These are phyloP conservation scores for Osmanthus fragrans DNA, from an alignment of 257 asterid species.

Conservation along the genomic window DNA sequence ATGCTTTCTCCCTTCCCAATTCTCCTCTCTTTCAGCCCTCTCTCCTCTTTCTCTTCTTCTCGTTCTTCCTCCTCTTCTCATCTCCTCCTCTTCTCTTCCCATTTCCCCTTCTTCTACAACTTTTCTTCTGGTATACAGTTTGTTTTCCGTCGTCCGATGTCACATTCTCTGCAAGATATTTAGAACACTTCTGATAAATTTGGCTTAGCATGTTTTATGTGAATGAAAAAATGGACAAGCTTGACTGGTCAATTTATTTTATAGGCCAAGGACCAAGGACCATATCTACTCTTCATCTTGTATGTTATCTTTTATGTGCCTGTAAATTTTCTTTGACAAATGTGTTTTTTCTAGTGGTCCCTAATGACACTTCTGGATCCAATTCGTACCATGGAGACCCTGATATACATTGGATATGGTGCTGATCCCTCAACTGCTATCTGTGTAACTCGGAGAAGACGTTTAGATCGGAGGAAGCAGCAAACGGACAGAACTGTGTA, in stretches of 20 bases:
- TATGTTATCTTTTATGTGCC: slow-evolving; percentile 11
- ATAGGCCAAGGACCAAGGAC: slow-evolving; percentile 10
- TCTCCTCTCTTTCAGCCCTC: neutral
- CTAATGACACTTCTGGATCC: slow-evolving; percentile 96
- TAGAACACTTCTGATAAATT: neutral
- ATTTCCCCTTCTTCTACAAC: neutral
- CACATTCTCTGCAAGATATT: neutral
- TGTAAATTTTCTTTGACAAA: slow-evolving; percentile 5
- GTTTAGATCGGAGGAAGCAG: slow-evolving; percentile 88
- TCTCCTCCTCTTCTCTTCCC: neutral
- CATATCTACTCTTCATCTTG: neutral
- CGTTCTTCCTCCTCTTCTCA: no score
- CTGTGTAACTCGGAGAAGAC: slow-evolving; percentile 84
- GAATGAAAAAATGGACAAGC: neutral
- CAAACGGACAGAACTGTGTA: slow-evolving; percentile 75
- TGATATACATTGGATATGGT: slow-evolving; percentile 85
- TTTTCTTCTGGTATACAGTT: neutral
- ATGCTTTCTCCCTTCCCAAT: neutral
- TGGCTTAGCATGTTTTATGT: neutral
- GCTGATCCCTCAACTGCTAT: slow-evolving; percentile 82
- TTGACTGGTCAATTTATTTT: neutral
- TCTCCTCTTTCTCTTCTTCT: no score
- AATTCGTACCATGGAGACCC: slow-evolving; percentile 71
- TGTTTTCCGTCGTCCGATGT: neutral
- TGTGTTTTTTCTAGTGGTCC: slow-evolving; percentile 71